Evolutionary conservation across 768 basidiomycete species (phyloP).

Genomic region (Phanerodontia chrysosporium): DNA sequence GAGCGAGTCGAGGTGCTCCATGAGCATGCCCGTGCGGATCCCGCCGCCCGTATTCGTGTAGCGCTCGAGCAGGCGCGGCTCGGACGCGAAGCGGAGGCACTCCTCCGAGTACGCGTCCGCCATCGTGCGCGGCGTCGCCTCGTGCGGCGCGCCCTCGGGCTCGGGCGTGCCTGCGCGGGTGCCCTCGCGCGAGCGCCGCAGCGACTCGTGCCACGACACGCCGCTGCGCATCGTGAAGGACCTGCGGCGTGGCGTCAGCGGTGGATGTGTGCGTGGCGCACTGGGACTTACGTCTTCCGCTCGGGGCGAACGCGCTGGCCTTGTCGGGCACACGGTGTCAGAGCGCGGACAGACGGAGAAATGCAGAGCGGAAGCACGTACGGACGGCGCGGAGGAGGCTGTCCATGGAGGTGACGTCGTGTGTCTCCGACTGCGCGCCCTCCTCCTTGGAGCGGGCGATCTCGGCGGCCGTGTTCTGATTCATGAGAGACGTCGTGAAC

Average conservation of each 20-base stretch:
- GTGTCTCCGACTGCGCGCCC: constrained; percentile 43
- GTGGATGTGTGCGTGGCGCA: not conserved
- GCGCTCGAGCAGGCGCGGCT: constrained; percentile 54
- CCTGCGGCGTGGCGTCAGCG: not conserved
- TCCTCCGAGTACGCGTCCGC: constrained; percentile 69
- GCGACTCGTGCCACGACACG: constrained; percentile 2
- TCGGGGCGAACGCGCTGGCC: constrained; percentile 50
- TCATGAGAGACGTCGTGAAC: not conserved
- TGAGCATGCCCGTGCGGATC: constrained; percentile 69
- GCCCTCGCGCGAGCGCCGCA: constrained; percentile 24
- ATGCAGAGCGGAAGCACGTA: constrained; percentile 35
- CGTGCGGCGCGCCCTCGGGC: constrained; percentile 8
- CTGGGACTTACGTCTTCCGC: constrained; percentile 38
- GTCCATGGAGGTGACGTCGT: constrained; percentile 58
- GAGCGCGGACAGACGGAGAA: constrained; percentile 13
- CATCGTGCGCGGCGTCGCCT: constrained; percentile 50
- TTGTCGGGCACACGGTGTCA: constrained; percentile 19
- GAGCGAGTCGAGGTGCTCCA: constrained; percentile 82
- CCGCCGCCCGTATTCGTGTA: constrained; percentile 74
- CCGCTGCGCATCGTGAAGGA: constrained; percentile 6
- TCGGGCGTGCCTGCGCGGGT: constrained; percentile 18
- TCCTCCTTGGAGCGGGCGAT: constrained; percentile 18
- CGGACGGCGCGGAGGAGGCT: constrained; percentile 49
- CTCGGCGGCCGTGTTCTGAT: constrained; percentile 9
- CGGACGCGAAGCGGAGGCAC: constrained; percentile 58